Conservation (phyloP, 1,284 basidiomycete genomes). For the Coniferiporia sulphurascens region DNA sequence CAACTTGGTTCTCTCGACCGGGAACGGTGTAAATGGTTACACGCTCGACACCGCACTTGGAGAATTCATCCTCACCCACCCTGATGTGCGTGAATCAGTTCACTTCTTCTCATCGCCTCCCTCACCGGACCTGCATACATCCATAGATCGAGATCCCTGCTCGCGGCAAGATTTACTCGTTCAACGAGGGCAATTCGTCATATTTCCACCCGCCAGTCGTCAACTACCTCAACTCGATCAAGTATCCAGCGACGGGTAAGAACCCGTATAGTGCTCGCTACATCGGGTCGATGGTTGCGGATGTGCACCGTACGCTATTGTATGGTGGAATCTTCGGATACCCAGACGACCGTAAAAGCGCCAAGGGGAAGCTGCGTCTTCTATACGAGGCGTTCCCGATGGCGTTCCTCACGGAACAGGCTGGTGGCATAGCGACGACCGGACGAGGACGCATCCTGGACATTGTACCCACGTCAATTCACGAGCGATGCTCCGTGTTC, state of each 20-base stretch:
- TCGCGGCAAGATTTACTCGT: slow-evolving; percentile 98
- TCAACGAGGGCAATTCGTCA: slow-evolving; percentile 97
- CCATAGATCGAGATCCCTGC: slow-evolving; percentile 83
- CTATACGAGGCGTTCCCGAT: slow-evolving; percentile 99
- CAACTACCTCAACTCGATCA: slow-evolving; percentile 93
- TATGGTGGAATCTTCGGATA: slow-evolving; percentile 99
- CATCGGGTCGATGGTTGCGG: slow-evolving; percentile 99
- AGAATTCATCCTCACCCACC: slow-evolving; percentile 99
- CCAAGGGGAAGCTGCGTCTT: slow-evolving; percentile 90
- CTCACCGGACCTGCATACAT: slow-evolving; percentile 12
- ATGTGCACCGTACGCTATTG: slow-evolving; percentile 93
- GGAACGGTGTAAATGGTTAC: slow-evolving; percentile 96
- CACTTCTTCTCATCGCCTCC: slow-evolving; percentile 1
- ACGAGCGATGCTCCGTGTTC: slow-evolving; percentile 93
- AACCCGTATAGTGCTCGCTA: slow-evolving; percentile 90
- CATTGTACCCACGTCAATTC: slow-evolving; percentile 84
- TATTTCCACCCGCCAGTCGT: slow-evolving; percentile 88
- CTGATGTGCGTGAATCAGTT: slow-evolving; percentile 55
- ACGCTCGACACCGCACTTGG: slow-evolving; percentile 94
- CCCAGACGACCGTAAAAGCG: slow-evolving; percentile 97
- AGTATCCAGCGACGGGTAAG: slow-evolving; percentile 76
- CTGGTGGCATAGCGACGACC: slow-evolving; percentile 94
- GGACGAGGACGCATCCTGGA: slow-evolving; percentile 91
- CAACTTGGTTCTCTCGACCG: slow-evolving; percentile 95
- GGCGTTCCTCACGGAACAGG: slow-evolving; percentile 94